Percentiles rank a stretch among this genome's conserved stretches.
Evolutionary conservation across 768 basidiomycete genomes (phyloP).

Genomic region (Kwoniella heveanensis): DNA sequence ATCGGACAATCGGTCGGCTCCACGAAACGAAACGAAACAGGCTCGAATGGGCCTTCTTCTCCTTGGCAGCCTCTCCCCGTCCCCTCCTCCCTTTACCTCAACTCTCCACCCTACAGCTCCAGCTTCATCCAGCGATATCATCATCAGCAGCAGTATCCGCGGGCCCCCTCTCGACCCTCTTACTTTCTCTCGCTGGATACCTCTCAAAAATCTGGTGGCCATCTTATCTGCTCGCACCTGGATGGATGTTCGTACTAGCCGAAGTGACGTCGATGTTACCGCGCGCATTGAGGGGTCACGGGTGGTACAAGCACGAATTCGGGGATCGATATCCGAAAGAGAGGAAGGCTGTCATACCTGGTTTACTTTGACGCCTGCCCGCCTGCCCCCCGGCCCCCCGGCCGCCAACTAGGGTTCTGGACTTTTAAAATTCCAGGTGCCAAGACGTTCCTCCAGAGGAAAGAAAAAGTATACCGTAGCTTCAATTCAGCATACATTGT

Average conservation of each 20-base stretch:
- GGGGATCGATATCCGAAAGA: constrained; percentile 72
- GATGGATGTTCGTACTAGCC: constrained; percentile 74
- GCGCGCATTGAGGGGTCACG: constrained; percentile 71
- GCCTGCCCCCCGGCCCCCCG: too few species aligned
- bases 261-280: constrained; percentile 80
- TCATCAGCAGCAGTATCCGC: background rate
- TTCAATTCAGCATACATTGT: background rate
- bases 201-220: constrained; percentile 54
- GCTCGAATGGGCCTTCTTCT: constrained; percentile 89
- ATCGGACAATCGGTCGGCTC: too few species aligned
- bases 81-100: constrained; percentile 19
- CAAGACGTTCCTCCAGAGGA: too few species aligned
- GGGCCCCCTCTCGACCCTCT: background rate
- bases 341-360: constrained; percentile 74
- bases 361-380: constrained; percentile 9
- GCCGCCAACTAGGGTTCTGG: too few species aligned
- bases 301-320: constrained; percentile 81
- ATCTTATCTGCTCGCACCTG: constrained; percentile 62
- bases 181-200: constrained; percentile 10
- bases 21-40: too few species aligned
- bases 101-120: background rate
- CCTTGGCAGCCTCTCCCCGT: constrained; percentile 64
- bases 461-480: too few species aligned
- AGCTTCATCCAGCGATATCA: too few species aligned
- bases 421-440: too few species aligned